Evolutionary conservation across 352 stramenopile species (phyloP), one percentile per base, ranked within the genome.

Genomic region (Phytophthora vignae): DNA sequence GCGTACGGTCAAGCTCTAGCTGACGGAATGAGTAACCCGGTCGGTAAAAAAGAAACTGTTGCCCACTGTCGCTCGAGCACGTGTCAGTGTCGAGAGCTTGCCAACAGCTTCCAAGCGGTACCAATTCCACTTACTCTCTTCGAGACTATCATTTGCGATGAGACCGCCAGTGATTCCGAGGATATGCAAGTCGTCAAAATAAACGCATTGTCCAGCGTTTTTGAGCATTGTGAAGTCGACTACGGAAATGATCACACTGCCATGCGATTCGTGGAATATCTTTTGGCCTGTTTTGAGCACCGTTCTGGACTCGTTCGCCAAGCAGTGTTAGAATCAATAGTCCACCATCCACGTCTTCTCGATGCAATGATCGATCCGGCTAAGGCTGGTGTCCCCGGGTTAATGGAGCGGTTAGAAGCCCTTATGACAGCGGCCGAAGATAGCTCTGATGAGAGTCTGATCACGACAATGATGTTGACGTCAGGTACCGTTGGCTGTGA

Each of bases 211-310:
- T 71, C 74, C 22, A 84, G 69, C 33, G 55, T 86, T 2, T 74
- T 86, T 33, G 64, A 76, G 42, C 82, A 90, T 49, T 90, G 81
- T 65, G 55, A 77, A 25, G 53, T 87, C 36, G 69, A 82, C 29
- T 74, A 62, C 53, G 48, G 29, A 52, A 68, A 60, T 7, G 66
- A 79, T 22, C 22, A 64, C 27, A 64, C 72, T 33, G 55, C 76
- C 12, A 74, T 73, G 5, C 56, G 33, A 55, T 83, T 87, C 19
- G 68, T 84, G 57, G 64, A 76, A 17, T n/a, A 74, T 22, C 50
- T 84, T 54, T 15, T 86, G 17, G 54, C 60, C 4, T 62, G 64
- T 17, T 71, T 86, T 58, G 73, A 71, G 19, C 64, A 67, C 56
- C 33, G 21, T 4, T 77, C 63, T 31, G 50, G n/a, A 42, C 15